Evolutionary conservation across 1,284 basidiomycete species (phyloP).

Genomic region (Boletus smithii): DNA sequence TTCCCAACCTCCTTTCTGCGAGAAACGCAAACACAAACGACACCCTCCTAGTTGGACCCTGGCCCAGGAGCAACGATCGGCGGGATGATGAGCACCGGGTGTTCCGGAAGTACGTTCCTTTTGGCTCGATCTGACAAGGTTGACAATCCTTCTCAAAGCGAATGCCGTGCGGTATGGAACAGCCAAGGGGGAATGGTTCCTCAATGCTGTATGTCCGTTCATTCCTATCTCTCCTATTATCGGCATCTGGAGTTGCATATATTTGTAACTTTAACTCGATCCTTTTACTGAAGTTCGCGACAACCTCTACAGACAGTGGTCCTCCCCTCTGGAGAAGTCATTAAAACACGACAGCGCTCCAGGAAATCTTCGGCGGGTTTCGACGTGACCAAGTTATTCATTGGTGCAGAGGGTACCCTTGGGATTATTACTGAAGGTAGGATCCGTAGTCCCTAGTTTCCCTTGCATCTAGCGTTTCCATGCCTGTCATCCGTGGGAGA

Average conservation of each 20-base stretch:
- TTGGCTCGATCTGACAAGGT: conserved; percentile 1
- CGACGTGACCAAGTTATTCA: conserved; percentile 88
- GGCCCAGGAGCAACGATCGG: conserved; percentile 81
- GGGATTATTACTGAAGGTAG: conserved; percentile 89
- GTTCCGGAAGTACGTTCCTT: conserved; percentile 61
- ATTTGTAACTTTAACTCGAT: background rate
- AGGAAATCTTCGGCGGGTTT: conserved; percentile 91
- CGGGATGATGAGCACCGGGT: conserved; percentile 88
- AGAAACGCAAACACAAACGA: background rate
- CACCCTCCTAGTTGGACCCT: conserved; percentile 63
- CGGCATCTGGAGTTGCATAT: background rate
- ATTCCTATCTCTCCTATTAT: background rate
- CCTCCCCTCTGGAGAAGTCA: conserved; percentile 86
- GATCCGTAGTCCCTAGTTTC: conserved; percentile 1
- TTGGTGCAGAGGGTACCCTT: conserved; percentile 92
- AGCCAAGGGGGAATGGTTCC: conserved; percentile 80
- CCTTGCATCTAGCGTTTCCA: background rate
- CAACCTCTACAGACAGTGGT: conserved; percentile 70
- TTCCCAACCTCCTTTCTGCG: background rate
- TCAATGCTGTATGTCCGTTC: conserved; percentile 58
- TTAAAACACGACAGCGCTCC: conserved; percentile 86
- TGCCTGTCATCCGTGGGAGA: background rate
- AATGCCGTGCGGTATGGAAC: conserved; percentile 90
- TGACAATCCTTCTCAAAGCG: conserved; percentile 41
- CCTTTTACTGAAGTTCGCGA: conserved; percentile 4